These are phyloP conservation scores for Penicillium riverlandense DNA, from an alignment of 495 filamentous ascomycete species.

Conservation along the genomic window DNA sequence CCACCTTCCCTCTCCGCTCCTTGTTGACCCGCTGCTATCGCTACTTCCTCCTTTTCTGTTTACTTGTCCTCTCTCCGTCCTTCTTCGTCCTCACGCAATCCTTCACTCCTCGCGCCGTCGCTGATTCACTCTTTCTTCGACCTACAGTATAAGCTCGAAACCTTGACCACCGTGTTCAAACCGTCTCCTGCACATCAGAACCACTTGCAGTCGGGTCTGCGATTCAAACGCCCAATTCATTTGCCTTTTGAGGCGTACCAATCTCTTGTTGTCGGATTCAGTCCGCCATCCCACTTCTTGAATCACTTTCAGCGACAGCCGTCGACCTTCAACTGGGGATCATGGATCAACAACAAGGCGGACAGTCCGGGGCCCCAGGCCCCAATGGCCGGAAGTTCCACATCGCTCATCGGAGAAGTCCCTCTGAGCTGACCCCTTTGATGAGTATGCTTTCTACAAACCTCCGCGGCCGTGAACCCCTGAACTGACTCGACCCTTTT, in stretches of 20 bases:
- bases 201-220: conserved; percentile 21
- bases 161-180: conserved; percentile 12
- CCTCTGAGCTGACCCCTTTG: conserved; percentile 93
- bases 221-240: conserved; percentile 13
- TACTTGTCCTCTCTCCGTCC: background rate
- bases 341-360: conserved; percentile 70
- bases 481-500: conserved; percentile 3
- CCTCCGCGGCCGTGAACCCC: conserved; percentile 1
- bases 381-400: conserved; percentile 86
- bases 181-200: conserved; percentile 14
- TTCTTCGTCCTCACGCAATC: background rate
- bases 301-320: conserved; percentile 13
- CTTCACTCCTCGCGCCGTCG: conserved; percentile 4
- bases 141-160: conserved; percentile 16
- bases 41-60: conserved; percentile 6
- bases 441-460: conserved; percentile 76
- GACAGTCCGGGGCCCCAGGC: conserved; percentile 68
- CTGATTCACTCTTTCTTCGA: conserved; percentile 24
- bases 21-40: conserved; percentile 21
- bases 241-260: conserved; percentile 19
- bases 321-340: conserved; percentile 17
- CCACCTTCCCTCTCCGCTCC: conserved; percentile 15
- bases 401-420: conserved; percentile 95
- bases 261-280: conserved; percentile 14
- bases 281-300: conserved; percentile 9